phyloP scores from a whole-genome alignment of 2,329 filamentous ascomycete genomes.

The Penicillium thymicola region DNA sequence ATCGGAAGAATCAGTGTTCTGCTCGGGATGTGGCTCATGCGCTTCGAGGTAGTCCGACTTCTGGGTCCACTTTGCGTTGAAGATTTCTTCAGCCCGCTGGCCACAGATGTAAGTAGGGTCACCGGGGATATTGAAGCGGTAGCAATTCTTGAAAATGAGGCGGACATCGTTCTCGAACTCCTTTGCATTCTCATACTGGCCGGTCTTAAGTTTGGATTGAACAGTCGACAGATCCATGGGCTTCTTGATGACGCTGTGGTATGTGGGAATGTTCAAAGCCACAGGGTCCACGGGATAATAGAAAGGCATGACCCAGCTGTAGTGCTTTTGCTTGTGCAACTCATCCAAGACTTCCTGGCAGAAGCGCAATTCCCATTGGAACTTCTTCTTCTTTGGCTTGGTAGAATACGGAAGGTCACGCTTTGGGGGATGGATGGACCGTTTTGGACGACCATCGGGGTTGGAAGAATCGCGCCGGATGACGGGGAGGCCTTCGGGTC shows the following conservation, averaged over 20 bases:
- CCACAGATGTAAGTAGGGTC: conserved; percentile 72
- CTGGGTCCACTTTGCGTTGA: conserved; percentile 70
- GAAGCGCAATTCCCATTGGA: conserved; percentile 84
- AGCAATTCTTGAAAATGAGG: conserved; percentile 85
- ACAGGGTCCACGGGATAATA: conserved; percentile 85
- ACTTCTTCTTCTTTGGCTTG: conserved; percentile 87
- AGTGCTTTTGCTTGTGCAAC: conserved; percentile 70
- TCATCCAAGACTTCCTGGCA: conserved; percentile 79
- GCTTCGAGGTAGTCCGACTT: conserved; percentile 79
- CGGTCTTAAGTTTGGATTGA: conserved; percentile 68
- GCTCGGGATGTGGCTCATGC: conserved; percentile 65
- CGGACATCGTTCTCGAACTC: conserved; percentile 82
- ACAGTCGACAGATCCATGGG: conserved; percentile 95
- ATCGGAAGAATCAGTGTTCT: conserved; percentile 62
- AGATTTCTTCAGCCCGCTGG: conserved; percentile 69
- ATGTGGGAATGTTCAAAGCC: conserved; percentile 86
- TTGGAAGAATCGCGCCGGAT: conserved; percentile 83
- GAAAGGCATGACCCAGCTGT: conserved; percentile 68
- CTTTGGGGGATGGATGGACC: conserved; percentile 88
- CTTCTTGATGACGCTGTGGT: conserved; percentile 90
- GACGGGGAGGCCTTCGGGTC: conserved; percentile 72
- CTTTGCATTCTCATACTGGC: conserved; percentile 75
- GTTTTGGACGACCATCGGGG: conserved; percentile 78
- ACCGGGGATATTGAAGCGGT: conserved; percentile 79
- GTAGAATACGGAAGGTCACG: conserved; percentile 88